Percentiles rank a stretch among this genome's conserved stretches.
These are phyloP conservation scores for Cyberlindnera petersonii DNA, from an alignment of 805 yeast species.

Conservation along the genomic window DNA sequence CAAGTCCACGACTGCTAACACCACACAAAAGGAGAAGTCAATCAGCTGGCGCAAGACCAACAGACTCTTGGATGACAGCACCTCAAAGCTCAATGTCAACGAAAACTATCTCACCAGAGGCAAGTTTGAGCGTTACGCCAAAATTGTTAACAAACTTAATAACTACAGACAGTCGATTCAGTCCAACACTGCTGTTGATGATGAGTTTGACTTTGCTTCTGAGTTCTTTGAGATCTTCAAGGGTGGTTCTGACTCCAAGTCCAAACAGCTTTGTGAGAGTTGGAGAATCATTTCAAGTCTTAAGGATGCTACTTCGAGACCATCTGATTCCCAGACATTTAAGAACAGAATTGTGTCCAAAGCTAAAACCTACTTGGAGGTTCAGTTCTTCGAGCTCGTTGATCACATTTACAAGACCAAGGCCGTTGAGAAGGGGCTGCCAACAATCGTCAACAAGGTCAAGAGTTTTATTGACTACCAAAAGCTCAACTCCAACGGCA, in stretches of 20 bases:
- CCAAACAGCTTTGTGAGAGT: conserved; percentile 68
- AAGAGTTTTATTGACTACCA: conserved; percentile 53
- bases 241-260: conserved; percentile 54
- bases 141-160: conserved; percentile 64
- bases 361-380: conserved; percentile 61
- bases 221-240: conserved; percentile 60
- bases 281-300: conserved; percentile 60
- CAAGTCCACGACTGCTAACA: conserved; percentile 2
- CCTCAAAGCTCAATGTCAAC: conserved; percentile 39
- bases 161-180: conserved; percentile 54
- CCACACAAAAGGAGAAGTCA: background rate
- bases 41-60: conserved; percentile 31
- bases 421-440: conserved; percentile 57
- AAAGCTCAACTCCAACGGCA: conserved; percentile 41
- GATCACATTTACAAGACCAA: conserved; percentile 58
- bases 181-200: conserved; percentile 12
- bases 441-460: conserved; percentile 70
- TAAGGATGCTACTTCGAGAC: conserved; percentile 23
- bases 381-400: conserved; percentile 72
- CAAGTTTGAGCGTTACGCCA: conserved; percentile 73
- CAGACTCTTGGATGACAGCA: conserved; percentile 29
- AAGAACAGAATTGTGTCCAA: conserved; percentile 43
- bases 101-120: conserved; percentile 40
- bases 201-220: conserved; percentile 51
- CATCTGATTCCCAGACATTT: conserved; percentile 22